Evolutionary conservation across 1,139 yeast genomes (phyloP), one percentile per base, ranked within the genome.

Genomic region (Lizanozyma gosingica): DNA sequence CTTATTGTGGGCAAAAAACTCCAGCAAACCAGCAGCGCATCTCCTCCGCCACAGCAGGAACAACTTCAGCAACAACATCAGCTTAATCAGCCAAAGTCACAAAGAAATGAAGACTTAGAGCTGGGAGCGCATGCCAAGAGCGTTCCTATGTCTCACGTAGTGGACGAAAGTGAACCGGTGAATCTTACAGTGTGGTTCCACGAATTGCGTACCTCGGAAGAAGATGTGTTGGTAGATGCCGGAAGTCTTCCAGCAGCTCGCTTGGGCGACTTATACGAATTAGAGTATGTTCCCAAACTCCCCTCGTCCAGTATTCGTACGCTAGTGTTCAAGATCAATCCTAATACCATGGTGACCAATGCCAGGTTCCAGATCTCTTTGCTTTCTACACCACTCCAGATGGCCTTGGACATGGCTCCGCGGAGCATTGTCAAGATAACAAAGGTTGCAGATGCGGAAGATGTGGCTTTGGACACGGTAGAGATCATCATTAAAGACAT

Each of bases 401-500:
- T 71, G 6, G 53, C 75, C 2, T 54, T 90, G 47, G 88, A 81
- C 39, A 55, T 88, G 15, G 79, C 90, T 3, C 74, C 87, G 0
- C 65, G 95, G 45, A 73, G 82, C 35, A 73, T 65, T 33, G 81
- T 79, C 1, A 55, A 70, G 45, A 81, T 87, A 1, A 73, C 74
- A 44, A 57, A 81, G 34, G 74, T 70, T 43, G 55, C 64, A 16
- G 67, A 75, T 33, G 59, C 64, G 4, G 60, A 65, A 1, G 83
- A 77, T 8, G 83, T 78, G 45, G 85, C 92, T 1, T 22, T 22
- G 11, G 97, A 92, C 51, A 71, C 86, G 2, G 76, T 90, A 3
- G 98, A 92, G 53, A 65, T 94, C 3, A 80, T 78, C 54, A 76
- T 88, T 41, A 85, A 83, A 51, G 97, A 92, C 54, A 70, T 86